These are phyloP conservation scores for Podospora fimiseda DNA, from an alignment of 495 filamentous ascomycete genomes.

Conservation along the genomic window DNA sequence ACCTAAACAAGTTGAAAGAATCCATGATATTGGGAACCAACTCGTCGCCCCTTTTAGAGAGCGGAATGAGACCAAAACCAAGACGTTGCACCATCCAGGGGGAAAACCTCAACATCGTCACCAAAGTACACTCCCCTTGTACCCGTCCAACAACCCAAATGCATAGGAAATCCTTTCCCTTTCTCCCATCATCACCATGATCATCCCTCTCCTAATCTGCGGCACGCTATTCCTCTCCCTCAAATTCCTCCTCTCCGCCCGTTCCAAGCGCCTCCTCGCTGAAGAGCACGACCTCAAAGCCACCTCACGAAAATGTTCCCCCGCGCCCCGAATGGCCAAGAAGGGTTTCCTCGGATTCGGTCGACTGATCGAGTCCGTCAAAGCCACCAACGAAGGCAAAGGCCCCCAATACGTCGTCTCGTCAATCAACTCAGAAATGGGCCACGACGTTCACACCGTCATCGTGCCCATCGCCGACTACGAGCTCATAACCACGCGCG, in stretches of 20 bases:
- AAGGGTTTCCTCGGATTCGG: conserved; percentile 20
- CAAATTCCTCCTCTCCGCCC: not conserved
- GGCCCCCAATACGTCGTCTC: conserved; percentile 20
- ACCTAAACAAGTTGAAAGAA: no score
- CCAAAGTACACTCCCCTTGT: no score
- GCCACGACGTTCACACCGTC: conserved; percentile 17
- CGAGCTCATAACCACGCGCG: conserved; percentile 44
- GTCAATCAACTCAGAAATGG: conserved; percentile 20
- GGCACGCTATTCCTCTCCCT: not conserved
- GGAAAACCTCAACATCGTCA: no score
- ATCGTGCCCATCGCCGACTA: conserved; percentile 20
- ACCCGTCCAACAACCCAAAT: no score
- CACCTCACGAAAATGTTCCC: conserved; percentile 7
- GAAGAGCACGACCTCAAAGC: not conserved
- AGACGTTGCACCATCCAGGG: no score
- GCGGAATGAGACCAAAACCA: no score
- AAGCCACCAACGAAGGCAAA: conserved; percentile 8
- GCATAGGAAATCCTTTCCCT: no score
- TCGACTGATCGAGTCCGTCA: conserved; percentile 12
- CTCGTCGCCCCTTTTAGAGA: no score
- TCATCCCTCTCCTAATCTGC: not conserved
- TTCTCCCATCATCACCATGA: not conserved
- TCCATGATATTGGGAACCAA: no score
- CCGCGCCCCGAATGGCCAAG: conserved; percentile 10
- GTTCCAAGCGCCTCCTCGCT: not conserved